phyloP scores from a whole-genome alignment of 2,329 filamentous ascomycete species.

The Cladosporium sp. region DNA sequence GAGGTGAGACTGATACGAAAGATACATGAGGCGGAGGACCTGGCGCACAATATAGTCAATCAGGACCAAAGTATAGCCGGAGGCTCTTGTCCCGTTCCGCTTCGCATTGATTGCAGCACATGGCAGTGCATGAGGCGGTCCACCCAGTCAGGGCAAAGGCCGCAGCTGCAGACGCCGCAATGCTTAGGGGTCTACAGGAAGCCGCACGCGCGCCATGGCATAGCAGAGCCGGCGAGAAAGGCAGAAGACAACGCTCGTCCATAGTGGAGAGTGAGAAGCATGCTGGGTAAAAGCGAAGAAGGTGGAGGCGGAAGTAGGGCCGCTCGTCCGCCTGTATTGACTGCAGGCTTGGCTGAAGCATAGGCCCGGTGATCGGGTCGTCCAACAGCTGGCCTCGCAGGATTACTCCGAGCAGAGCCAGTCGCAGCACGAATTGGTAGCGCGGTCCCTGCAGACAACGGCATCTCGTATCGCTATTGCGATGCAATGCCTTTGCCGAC shows the following conservation, averaged over 20 bases:
- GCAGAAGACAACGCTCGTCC: not conserved
- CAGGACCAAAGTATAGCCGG: conserved; percentile 8
- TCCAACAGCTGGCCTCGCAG: not conserved
- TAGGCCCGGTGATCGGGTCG: not conserved
- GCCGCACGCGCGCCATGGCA: not conserved
- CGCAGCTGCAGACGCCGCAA: conserved; percentile 10
- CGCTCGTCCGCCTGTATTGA: not conserved
- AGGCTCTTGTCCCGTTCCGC: conserved; percentile 12
- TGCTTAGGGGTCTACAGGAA: not conserved
- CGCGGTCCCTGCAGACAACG: conserved; percentile 6
- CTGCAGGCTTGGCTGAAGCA: conserved; percentile 3
- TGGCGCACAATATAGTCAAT: conserved; percentile 6
- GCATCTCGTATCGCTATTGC: not conserved
- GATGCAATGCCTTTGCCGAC: not conserved
- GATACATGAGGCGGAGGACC: conserved; percentile 2
- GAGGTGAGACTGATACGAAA: not conserved
- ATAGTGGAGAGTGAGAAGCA: not conserved
- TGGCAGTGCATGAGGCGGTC: conserved; percentile 6
- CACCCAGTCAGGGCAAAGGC: conserved; percentile 8
- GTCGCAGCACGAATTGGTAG: not conserved
- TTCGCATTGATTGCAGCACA: conserved; percentile 10
- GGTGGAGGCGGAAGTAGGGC: not conserved
- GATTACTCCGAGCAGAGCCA: conserved; percentile 4
- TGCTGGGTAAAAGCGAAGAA: conserved; percentile 3
- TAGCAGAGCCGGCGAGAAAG: conserved; percentile 3